Evolutionary conservation across 225 moss, liverwort and hornwort species (phyloP).

Genomic region (Climacium dendroides): DNA sequence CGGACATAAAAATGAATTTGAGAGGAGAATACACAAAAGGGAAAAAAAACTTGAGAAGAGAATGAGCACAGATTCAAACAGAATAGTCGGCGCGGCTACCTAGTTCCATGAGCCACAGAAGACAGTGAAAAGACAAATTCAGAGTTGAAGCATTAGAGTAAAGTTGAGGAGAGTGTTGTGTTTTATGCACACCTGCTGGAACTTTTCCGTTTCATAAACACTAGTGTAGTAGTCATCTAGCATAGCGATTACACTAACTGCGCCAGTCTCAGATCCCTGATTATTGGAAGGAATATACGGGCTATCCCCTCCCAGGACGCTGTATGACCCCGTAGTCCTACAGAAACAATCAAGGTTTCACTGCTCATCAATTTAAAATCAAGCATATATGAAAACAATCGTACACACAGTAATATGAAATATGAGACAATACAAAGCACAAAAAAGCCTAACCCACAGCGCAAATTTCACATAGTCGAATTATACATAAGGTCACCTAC

Average conservation of each 20-base stretch:
- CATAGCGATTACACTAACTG: slow-evolving; percentile 22
- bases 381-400: background rate
- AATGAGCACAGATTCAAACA: background rate
- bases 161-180: background rate
- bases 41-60: background rate
- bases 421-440: background rate
- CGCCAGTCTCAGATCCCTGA: background rate
- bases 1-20: background rate
- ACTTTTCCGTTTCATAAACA: slow-evolving; percentile 40
- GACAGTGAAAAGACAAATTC: background rate
- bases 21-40: background rate
- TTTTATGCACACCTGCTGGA: slow-evolving; percentile 27
- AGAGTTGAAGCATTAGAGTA: background rate
- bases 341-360: background rate
- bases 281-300: slow-evolving; percentile 17
- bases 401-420: background rate
- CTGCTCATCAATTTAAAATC: background rate
- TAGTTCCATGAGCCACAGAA: background rate
- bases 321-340: slow-evolving; percentile 32
- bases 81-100: background rate
- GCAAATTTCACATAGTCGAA: background rate
- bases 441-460: background rate
- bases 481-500: background rate
- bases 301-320: slow-evolving; percentile 36
- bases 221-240: slow-evolving; percentile 33